Percentiles rank a stretch among this genome's conserved stretches.
phyloP scores from a whole-genome alignment of 2,329 filamentous ascomycete genomes.

The Colletotrichum ledebouriae region DNA sequence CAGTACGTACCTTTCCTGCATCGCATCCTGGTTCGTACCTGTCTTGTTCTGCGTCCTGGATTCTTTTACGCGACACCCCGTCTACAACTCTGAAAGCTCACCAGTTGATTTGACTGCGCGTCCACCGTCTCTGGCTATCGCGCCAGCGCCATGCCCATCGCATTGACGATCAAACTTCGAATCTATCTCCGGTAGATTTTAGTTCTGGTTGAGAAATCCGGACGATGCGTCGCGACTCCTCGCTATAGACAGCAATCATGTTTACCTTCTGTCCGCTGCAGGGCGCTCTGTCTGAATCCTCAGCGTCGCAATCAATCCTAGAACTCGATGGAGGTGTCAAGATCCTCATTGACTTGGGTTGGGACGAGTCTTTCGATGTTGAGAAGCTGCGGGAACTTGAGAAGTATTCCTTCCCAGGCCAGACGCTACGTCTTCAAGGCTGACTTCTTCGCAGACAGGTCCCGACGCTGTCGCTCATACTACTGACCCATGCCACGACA shows the following conservation, averaged over 20 bases:
- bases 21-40: neutral
- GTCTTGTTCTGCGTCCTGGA: constrained; percentile 4
- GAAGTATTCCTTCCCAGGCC: constrained; percentile 69
- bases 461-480: constrained; percentile 90
- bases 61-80: constrained; percentile 37
- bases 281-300: constrained; percentile 88
- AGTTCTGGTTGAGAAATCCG: neutral
- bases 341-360: constrained; percentile 92
- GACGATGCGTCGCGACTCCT: constrained; percentile 28
- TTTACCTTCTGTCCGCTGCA: constrained; percentile 96
- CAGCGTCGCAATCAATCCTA: constrained; percentile 92
- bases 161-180: constrained; percentile 1
- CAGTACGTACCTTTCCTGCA: constrained; percentile 31
- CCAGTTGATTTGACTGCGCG: constrained; percentile 4
- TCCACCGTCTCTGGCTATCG: neutral
- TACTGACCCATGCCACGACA: constrained; percentile 93
- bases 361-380: constrained; percentile 92
- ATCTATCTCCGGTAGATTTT: neutral
- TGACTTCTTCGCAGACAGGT: constrained; percentile 74
- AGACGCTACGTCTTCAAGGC: constrained; percentile 24
- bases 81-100: constrained; percentile 7
- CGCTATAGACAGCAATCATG: constrained; percentile 66
- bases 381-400: constrained; percentile 88
- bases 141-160: constrained; percentile 34
- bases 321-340: constrained; percentile 98